Percentiles rank a stretch among this genome's conserved stretches.
phyloP scores from a whole-genome alignment of 2,329 filamentous ascomycete species.

The Aotearoamyces nothofagi region DNA sequence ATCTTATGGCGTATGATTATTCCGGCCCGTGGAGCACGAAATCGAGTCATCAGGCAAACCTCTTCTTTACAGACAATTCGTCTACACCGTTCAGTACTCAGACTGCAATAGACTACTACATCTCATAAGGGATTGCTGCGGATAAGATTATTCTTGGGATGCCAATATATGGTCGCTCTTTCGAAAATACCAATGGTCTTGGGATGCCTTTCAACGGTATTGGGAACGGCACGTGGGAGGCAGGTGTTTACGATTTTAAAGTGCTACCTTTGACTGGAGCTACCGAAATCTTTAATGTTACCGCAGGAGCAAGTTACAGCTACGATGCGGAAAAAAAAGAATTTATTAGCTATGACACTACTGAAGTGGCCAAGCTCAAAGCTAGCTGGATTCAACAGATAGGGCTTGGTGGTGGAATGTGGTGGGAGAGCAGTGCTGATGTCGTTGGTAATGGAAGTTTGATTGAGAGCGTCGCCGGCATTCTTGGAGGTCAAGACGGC shows the following conservation, averaged over 20 bases:
- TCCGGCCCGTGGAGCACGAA: slow-evolving; percentile 27
- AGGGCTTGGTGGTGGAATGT: slow-evolving; percentile 65
- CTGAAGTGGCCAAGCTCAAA: slow-evolving; percentile 43
- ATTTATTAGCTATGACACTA: slow-evolving; percentile 59
- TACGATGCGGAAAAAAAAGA: slow-evolving; percentile 43
- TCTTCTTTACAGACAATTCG: slow-evolving; percentile 38
- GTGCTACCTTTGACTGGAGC: slow-evolving; percentile 47
- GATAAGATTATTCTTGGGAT: slow-evolving; percentile 61
- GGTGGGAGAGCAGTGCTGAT: slow-evolving; percentile 68
- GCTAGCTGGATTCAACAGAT: slow-evolving; percentile 41
- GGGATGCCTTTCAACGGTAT: slow-evolving; percentile 46
- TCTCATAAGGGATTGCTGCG: slow-evolving; percentile 40
- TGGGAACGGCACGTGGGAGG: slow-evolving; percentile 57
- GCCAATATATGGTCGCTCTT: slow-evolving; percentile 64
- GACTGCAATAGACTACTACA: slow-evolving; percentile 48
- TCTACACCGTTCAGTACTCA: slow-evolving; percentile 56
- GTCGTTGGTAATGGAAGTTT: slow-evolving; percentile 40
- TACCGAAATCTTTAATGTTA: slow-evolving; percentile 36
- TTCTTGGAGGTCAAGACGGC: slow-evolving; percentile 16
- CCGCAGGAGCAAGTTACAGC: slow-evolving; percentile 49
- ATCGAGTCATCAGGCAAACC: slow-evolving; percentile 47
- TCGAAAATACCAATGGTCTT: slow-evolving; percentile 45
- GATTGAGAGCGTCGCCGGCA: slow-evolving; percentile 29
- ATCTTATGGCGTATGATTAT: slow-evolving; percentile 60
- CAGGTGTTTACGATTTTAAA: slow-evolving; percentile 68